phyloP scores from a whole-genome alignment of 495 filamentous ascomycete species.

The Penicillium dipodomyicola region DNA sequence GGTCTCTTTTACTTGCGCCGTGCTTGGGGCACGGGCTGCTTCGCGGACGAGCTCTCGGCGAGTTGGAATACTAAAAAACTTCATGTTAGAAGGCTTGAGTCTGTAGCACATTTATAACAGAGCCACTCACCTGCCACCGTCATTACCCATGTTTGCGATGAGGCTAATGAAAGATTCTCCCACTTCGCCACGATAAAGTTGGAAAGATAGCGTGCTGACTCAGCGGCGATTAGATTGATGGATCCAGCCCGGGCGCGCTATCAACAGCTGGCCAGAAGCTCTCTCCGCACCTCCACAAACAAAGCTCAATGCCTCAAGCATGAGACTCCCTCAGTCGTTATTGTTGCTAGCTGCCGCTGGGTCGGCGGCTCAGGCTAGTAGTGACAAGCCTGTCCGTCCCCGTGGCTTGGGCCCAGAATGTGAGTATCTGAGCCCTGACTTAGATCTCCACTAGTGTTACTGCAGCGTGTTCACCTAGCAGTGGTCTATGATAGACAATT shows the following conservation, averaged over 20 bases:
- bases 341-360: slow-evolving; percentile 40
- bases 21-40: slow-evolving; percentile 74
- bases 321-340: slow-evolving; percentile 44
- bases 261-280: slow-evolving; percentile 45
- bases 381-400: slow-evolving; percentile 50
- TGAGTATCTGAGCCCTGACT: slow-evolving; percentile 36
- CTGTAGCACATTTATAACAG: not conserved
- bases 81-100: not conserved
- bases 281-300: slow-evolving; percentile 30
- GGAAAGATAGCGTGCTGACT: slow-evolving; percentile 29
- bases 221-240: slow-evolving; percentile 31
- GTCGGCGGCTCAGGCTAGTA: slow-evolving; percentile 39
- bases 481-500: slow-evolving; percentile 1
- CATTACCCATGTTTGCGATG: slow-evolving; percentile 78
- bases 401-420: slow-evolving; percentile 69
- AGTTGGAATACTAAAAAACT: slow-evolving; percentile 68
- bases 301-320: slow-evolving; percentile 45
- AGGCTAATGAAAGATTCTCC: slow-evolving; percentile 4
- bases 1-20: slow-evolving; percentile 87
- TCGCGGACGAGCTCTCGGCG: slow-evolving; percentile 93
- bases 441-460: slow-evolving; percentile 28
- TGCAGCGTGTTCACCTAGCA: slow-evolving; percentile 17
- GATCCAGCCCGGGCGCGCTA: slow-evolving; percentile 17
- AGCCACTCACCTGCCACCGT: slow-evolving; percentile 67
- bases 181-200: slow-evolving; percentile 26